Evolutionary conservation across 1,139 yeast genomes (phyloP), one percentile per base, ranked within the genome.

Genomic region (Taiozyma sp.): DNA sequence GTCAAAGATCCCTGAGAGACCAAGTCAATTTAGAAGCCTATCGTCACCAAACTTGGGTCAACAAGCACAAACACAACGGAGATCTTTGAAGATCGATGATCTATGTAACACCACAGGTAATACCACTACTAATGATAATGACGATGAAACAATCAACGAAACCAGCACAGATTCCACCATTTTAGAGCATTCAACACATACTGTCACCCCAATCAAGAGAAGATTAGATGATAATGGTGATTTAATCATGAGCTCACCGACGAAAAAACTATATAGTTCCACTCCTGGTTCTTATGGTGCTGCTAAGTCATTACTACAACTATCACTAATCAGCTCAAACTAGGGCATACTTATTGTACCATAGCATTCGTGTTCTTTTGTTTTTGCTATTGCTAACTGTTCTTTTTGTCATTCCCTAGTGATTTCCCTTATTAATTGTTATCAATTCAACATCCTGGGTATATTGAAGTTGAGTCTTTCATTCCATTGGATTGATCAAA

Each of bases 241-340:
- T n/a, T 60, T 64, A 44, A 41, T 67, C 8, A 50, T 67, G 57
- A 66, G 70, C 8, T 66, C 71, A 30, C 74, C 75, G 43, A 68
- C 72, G 1, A 68, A 68, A 54, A 54, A 67, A 36, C 16, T 52
- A 4, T 54, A 53, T 28, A 56, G 60, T 16, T 57, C 63, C 14
- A 75, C 80, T 2, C 80, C 80, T 4, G 71, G 77, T 9, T 72
- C 78, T 2, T 73, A 74, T 57, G 79, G 78, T 34, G 80, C 80
- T 16, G 80, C 80, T 32, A 69, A 71, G 54, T 74, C 78, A 45
- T 60, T 76, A 47, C 54, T 76, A 42, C 76, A 74, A 53, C 58
- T 76, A 38, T 58, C 62, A 7, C 39, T 55, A 10, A 47, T 54
- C 39, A 56, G 54, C 43, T 59, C 49, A 45, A 51, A 43, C 22